Evolutionary conservation across 2,329 filamentous ascomycete genomes (phyloP).

Genomic region (Ophiostoma ulmi): DNA sequence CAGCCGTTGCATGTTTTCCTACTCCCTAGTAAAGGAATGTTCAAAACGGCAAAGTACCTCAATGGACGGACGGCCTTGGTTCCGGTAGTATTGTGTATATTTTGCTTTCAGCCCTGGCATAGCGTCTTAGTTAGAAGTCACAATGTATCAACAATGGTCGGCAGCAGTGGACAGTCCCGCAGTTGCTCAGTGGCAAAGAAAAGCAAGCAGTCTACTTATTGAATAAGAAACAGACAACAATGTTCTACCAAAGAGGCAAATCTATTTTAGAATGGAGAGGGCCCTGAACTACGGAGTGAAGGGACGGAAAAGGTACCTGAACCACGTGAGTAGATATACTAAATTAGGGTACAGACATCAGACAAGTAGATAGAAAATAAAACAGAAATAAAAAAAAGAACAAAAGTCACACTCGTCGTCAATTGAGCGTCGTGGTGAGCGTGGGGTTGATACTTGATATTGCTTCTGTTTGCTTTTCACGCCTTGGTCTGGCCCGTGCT

Average conservation of each 20-base stretch:
- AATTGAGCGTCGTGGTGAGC: background rate
- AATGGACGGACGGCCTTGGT: background rate
- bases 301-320: background rate
- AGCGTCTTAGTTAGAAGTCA: background rate
- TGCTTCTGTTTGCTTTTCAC: background rate
- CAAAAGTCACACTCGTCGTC: background rate
- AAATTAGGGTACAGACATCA: background rate
- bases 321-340: background rate
- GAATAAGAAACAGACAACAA: background rate
- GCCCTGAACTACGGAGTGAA: background rate
- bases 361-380: background rate
- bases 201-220: background rate
- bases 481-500: constrained; percentile 5
- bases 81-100: background rate
- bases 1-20: no score
- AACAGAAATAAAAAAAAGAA: background rate
- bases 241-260: background rate
- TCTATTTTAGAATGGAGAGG: background rate
- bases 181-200: background rate
- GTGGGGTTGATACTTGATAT: constrained; percentile 1
- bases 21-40: no score
- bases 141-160: background rate
- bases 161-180: background rate
- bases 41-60: background rate
- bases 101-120: constrained; percentile 2